Percentiles rank a stretch among this genome's conserved stretches.
These are phyloP conservation scores for Ulmus americana DNA, from an alignment of 331 rosid species.

Conservation along the genomic window DNA sequence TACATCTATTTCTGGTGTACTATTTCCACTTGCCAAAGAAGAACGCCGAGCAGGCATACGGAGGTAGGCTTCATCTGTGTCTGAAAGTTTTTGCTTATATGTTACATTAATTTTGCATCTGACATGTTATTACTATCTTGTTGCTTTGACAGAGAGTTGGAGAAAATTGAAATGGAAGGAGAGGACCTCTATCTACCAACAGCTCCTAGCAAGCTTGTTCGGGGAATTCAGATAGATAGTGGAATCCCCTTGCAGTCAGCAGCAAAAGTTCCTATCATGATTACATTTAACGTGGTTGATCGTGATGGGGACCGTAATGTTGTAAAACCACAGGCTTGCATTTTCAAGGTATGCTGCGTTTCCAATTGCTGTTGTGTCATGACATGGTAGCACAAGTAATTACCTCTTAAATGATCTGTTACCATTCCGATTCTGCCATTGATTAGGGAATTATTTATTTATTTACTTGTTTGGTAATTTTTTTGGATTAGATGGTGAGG, in stretches of 20 bases:
- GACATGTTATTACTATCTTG: conserved; percentile 8
- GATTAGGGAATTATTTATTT: too few relatives aligned
- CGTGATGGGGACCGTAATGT: conserved; percentile 67
- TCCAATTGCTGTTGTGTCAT: too few relatives aligned
- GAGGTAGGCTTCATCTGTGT: conserved; percentile 38
- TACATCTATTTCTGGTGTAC: conserved; percentile 89
- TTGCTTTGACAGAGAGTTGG: conserved; percentile 67
- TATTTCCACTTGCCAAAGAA: conserved; percentile 75
- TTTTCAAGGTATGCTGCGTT: conserved; percentile 65
- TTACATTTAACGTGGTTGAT: conserved; percentile 77
- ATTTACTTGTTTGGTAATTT: too few relatives aligned
- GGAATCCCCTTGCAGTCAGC: conserved; percentile 98
- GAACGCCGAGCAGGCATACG: conserved; percentile 89
- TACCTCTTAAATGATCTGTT: too few relatives aligned
- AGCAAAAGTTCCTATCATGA: conserved; percentile 96
- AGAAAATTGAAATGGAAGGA: conserved; percentile 78
- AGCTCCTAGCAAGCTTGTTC: conserved; percentile 78
- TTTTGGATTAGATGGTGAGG: too few relatives aligned
- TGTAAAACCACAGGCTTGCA: conserved; percentile 87
- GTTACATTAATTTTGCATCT: conserved; percentile 5
- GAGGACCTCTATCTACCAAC: conserved; percentile 92
- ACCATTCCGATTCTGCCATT: too few relatives aligned
- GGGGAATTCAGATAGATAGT: conserved; percentile 84
- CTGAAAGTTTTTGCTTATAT: background rate
- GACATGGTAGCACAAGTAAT: too few relatives aligned